Conservation (phyloP, 352 stramenopile species). For the Pythium vanterpoolii region DNA sequence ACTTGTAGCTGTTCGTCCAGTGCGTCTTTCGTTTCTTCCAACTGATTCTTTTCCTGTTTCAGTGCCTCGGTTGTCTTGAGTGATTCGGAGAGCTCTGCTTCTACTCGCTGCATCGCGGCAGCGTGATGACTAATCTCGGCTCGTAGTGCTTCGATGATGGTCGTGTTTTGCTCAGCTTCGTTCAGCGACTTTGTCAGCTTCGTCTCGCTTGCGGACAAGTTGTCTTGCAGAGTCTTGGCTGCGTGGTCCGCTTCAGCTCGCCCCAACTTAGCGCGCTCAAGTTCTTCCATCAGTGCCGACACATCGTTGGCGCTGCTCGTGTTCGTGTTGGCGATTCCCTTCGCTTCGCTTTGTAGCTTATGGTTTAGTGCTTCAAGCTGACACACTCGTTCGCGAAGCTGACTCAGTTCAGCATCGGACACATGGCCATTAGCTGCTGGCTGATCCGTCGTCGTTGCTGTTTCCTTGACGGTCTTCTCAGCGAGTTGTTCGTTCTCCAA, state of each 20-base stretch:
- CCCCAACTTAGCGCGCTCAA: slow-evolving; percentile 60
- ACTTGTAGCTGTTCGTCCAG: slow-evolving; percentile 38
- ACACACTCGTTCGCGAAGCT: slow-evolving; percentile 3
- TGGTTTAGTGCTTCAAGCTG: slow-evolving; percentile 11
- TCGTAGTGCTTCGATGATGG: slow-evolving; percentile 21
- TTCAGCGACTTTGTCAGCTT: slow-evolving; percentile 14
- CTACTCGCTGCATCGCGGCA: slow-evolving; percentile 16
- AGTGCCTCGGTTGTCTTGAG: neutral
- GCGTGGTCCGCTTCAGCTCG: slow-evolving; percentile 44
- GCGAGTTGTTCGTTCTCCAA: slow-evolving; percentile 7
- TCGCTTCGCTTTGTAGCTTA: slow-evolving; percentile 10
- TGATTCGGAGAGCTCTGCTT: neutral
- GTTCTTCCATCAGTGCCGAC: slow-evolving; percentile 41
- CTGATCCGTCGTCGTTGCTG: neutral
- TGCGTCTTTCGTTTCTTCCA: slow-evolving; percentile 26
- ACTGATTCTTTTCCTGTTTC: slow-evolving; percentile 3
- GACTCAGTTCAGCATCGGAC: neutral
- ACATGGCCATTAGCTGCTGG: neutral
- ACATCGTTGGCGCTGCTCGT: slow-evolving; percentile 16
- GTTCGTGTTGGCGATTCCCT: neutral
- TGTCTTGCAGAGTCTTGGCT: slow-evolving; percentile 39
- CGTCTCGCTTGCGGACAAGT: slow-evolving; percentile 16
- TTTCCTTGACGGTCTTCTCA: neutral
- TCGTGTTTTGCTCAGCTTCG: slow-evolving; percentile 26
- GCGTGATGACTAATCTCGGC: slow-evolving; percentile 14